Conservation (phyloP, 2,329 filamentous ascomycete genomes). For the Albifimbria verrucaria region DNA sequence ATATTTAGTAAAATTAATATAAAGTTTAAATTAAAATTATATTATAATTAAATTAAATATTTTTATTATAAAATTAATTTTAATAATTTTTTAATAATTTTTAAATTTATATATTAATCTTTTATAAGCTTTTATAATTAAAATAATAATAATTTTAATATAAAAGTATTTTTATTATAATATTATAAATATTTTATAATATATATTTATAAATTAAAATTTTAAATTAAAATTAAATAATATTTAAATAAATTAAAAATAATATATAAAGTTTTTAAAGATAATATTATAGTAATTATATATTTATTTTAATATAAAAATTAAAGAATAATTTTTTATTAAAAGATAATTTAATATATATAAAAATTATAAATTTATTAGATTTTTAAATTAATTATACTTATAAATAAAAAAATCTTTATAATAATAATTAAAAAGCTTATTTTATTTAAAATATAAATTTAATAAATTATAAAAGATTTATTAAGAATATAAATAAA, state of each 20-base stretch:
- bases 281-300: too few species aligned
- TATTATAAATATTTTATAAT: not conserved
- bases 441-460: not conserved
- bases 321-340: not conserved
- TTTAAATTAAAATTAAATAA: constrained; percentile 2
- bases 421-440: not conserved
- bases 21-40: not conserved
- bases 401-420: not conserved
- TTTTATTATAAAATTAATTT: too few species aligned
- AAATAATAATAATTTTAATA: not conserved
- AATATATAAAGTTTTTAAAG: not conserved
- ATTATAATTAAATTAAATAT: not conserved
- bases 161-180: not conserved
- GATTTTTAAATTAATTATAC: not conserved
- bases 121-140: not conserved
- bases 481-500: not conserved
- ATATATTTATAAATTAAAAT: not conserved
- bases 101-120: too few species aligned
- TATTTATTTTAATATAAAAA: constrained; percentile 2
- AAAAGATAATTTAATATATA: not conserved
- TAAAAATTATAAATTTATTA: not conserved
- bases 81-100: not conserved
- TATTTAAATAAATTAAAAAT: too few species aligned
- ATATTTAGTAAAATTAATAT: not conserved
- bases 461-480: not conserved